phyloP scores from a whole-genome alignment of 228 moss, liverwort and hornwort species.

The Sphagnum magellanicum region DNA sequence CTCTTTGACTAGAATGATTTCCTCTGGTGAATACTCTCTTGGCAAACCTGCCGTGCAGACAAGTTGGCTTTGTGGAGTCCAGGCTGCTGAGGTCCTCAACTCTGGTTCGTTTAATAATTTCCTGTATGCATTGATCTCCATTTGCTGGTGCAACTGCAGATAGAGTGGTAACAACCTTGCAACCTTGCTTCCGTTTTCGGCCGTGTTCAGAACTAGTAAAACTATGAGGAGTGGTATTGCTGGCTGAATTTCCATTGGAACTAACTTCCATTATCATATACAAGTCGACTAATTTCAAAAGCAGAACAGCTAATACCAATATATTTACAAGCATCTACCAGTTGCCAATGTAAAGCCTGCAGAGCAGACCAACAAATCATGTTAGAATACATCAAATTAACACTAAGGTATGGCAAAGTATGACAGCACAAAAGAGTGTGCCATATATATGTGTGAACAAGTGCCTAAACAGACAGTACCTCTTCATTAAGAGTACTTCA shows the following conservation, averaged over 20 bases:
- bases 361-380: no score
- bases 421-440: no score
- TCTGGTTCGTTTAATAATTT: constrained; percentile 1
- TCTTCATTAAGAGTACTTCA: no score
- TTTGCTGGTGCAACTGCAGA: constrained; percentile 4
- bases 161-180: constrained; percentile 5
- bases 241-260: constrained; percentile 3
- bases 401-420: no score
- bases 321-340: no score
- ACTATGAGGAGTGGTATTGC: background rate
- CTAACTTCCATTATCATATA: constrained; percentile 8
- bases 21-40: background rate
- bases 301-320: no score
- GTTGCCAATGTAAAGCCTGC: no score
- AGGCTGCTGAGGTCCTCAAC: background rate
- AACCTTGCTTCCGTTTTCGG: constrained; percentile 2
- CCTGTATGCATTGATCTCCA: background rate
- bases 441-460: no score
- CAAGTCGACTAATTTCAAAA: background rate
- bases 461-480: no score
- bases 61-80: constrained; percentile 5
- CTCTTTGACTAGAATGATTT: no score
- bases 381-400: no score
- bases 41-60: constrained; percentile 4
- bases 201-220: background rate